Evolutionary conservation across 108 stramenopile species (phyloP), one percentile per base, ranked within the genome.

Genomic region (Discostella pseudostelligera): DNA sequence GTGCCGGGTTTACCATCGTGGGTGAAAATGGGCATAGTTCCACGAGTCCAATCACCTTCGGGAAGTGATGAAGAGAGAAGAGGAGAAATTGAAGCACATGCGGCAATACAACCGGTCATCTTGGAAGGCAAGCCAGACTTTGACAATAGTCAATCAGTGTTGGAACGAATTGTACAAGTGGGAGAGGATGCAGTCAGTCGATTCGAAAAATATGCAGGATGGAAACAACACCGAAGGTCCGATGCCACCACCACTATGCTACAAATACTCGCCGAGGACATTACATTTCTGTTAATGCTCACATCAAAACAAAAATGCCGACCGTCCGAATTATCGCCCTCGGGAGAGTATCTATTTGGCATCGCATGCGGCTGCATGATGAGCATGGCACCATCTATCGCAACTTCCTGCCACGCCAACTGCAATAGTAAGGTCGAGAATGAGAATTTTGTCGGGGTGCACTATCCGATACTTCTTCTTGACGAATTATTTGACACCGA

Each of bases 401-500:
- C 36, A 25, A 25, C 44, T 20, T 13, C 43, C 7, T 4, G 46
- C 39, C 26, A 64, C 19, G 11, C 53, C 12, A 29, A 20, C 26
- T 19, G 7, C 2, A 65, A 59, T 2, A 14, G 9, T 1, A 25
- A 28, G 4, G 26, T 7, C 17, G 51, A 3, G 17, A 12, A 65
- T 42, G 22, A 36, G 3, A 20, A 28, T 37, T 1, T 12, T 1
- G 28, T 29, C 47, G 43, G 45, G 16, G 58, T 72, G 8, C 47
- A 54, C 6, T 76, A 63, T 56, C 77, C 77, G 35, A 74, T 78
- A 8, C 46, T 78, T 25, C 44, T 78, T 11, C 42, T 78, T 32
- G 77, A 78, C 21, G 77, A 78, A 36, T 42, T 78, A 25, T 69
- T 74, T 35, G 77, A 78, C 32, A 35, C 54, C 6, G 77, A 78